These are phyloP conservation scores for Candida succiphila DNA, from an alignment of 805 yeast species.

Conservation along the genomic window DNA sequence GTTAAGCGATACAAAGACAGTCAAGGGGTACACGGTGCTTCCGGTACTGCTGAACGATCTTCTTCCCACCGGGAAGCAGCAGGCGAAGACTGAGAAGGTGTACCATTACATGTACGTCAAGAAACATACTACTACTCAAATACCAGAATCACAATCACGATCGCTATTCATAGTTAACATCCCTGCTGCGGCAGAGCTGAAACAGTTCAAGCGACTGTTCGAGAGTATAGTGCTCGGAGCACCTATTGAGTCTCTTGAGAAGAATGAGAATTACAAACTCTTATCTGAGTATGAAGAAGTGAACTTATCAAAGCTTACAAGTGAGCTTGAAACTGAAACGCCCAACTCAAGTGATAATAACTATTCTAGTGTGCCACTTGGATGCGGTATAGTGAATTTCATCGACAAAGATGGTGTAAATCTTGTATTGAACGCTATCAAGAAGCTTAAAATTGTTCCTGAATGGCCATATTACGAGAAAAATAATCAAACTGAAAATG, in stretches of 20 bases:
- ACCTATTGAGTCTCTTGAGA: slow-evolving; percentile 35
- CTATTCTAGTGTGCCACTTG: slow-evolving; percentile 36
- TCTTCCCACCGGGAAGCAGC: slow-evolving; percentile 17
- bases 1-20: slow-evolving; percentile 22
- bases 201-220: slow-evolving; percentile 46
- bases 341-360: slow-evolving; percentile 11
- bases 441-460: slow-evolving; percentile 32
- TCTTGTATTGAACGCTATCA: slow-evolving; percentile 55
- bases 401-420: slow-evolving; percentile 61
- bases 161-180: slow-evolving; percentile 70
- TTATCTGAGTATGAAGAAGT: slow-evolving; percentile 31
- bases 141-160: slow-evolving; percentile 35
- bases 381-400: slow-evolving; percentile 65
- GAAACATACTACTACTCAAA: slow-evolving; percentile 40
- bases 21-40: slow-evolving; percentile 48
- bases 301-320: slow-evolving; percentile 49
- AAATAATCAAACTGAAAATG: slow-evolving; percentile 23
- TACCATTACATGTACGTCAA: slow-evolving; percentile 56
- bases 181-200: slow-evolving; percentile 51
- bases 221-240: slow-evolving; percentile 54
- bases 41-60: slow-evolving; percentile 35
- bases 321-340: slow-evolving; percentile 35
- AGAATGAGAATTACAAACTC: slow-evolving; percentile 22
- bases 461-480: slow-evolving; percentile 29
- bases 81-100: slow-evolving; percentile 10